These are phyloP conservation scores for Fragaria vesca DNA, from an alignment of 306 rosid species.

Conservation along the genomic window DNA sequence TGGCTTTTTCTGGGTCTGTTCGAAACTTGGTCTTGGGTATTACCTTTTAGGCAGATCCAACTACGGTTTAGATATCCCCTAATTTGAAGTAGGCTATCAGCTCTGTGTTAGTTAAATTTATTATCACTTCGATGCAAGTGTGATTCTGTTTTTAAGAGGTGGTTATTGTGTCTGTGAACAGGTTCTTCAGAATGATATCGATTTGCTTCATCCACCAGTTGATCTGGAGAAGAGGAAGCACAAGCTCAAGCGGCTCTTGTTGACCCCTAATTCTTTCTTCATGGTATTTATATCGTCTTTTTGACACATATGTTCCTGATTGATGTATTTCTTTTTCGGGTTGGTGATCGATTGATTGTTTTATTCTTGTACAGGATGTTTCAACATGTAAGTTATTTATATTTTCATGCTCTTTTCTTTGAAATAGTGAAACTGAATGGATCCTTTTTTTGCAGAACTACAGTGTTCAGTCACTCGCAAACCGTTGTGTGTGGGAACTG, in stretches of 20 bases:
- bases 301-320: neutral
- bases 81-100: neutral
- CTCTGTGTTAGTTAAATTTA: neutral
- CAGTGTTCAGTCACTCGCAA: slow-evolving; percentile 42
- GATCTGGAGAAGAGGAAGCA: slow-evolving; percentile 59
- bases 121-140: neutral
- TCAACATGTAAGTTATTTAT: slow-evolving; percentile 29
- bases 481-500: slow-evolving; percentile 41
- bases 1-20: no score
- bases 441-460: slow-evolving; percentile 23
- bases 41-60: neutral
- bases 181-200: slow-evolving; percentile 60
- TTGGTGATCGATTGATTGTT: neutral
- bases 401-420: neutral
- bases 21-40: neutral
- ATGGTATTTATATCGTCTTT: neutral
- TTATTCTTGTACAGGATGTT: slow-evolving; percentile 26
- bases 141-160: neutral
- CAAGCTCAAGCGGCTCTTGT: slow-evolving; percentile 60
- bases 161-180: slow-evolving; percentile 7
- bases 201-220: slow-evolving; percentile 55
- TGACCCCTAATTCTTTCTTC: slow-evolving; percentile 34
- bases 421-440: neutral
- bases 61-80: neutral
- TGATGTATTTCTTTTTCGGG: neutral